phyloP scores from a whole-genome alignment of 768 basidiomycete species.

The Ramaria sp. region DNA sequence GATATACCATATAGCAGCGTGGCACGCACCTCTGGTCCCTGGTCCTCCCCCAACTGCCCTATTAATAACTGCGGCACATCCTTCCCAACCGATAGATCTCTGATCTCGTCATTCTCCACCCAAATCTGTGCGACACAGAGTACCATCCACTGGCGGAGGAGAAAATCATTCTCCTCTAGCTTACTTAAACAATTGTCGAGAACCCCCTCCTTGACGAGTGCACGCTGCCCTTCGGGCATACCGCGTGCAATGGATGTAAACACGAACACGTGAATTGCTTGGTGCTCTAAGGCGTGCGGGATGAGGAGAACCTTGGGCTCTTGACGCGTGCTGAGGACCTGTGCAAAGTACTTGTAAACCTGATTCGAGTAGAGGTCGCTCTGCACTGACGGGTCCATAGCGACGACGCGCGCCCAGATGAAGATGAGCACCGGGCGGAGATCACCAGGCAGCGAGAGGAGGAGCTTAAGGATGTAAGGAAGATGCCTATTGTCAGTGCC shows the following conservation, averaged over 20 bases:
- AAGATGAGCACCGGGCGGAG: slow-evolving; percentile 97
- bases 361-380: slow-evolving; percentile 72
- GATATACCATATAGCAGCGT: slow-evolving; percentile 87
- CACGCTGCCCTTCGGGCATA: slow-evolving; percentile 76
- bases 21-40: slow-evolving; percentile 84
- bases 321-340: slow-evolving; percentile 58
- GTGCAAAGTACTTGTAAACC: slow-evolving; percentile 71
- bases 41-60: slow-evolving; percentile 59
- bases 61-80: slow-evolving; percentile 79
- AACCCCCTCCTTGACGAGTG: slow-evolving; percentile 70
- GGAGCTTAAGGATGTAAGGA: slow-evolving; percentile 93
- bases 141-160: slow-evolving; percentile 89
- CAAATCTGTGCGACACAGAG: slow-evolving; percentile 93
- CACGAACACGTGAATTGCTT: slow-evolving; percentile 98
- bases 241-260: slow-evolving; percentile 85
- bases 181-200: slow-evolving; percentile 82
- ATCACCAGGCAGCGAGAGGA: slow-evolving; percentile 90
- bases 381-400: slow-evolving; percentile 91
- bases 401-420: slow-evolving; percentile 97
- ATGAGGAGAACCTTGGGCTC: slow-evolving; percentile 46
- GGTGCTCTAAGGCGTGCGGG: slow-evolving; percentile 92
- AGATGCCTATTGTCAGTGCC: slow-evolving; percentile 96
- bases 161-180: slow-evolving; percentile 81
- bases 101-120: slow-evolving; percentile 88
- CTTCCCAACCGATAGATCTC: slow-evolving; percentile 67